Base-by-base conservation (phyloP, 78 protist genomes). In the Dictyostelium firmibasis region DNA sequence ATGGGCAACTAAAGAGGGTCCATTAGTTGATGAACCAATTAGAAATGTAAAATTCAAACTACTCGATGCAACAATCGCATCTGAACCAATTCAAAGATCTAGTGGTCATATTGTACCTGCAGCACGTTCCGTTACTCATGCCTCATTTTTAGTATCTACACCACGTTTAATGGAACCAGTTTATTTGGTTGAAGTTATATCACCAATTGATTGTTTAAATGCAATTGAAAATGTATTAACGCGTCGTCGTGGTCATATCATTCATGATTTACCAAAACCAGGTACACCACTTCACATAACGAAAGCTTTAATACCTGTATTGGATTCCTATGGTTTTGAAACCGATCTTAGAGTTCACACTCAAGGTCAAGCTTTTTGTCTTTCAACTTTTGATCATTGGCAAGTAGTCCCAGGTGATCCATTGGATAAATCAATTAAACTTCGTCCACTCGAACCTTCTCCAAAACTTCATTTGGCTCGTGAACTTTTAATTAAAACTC, bases 311-410 rank as follows among this genome's bases (percentile, higher is more conserved):
- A 44, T 99, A 7, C 99, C 99, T 4, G 99, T 97, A 31, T 95
- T 99, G 76, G 99, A 99, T 83, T 97, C 99, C 16, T 99, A 99
- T 62, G 99, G 99, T n/a, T 99, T 99, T 47, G 99, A 99, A 86
- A 99, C 99, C 6, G 99, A 99, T 44, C 85, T 99, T 76, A 25
- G 98, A n/a, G 72, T 96, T 8, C 97, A 96, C 72, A 97, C 98
- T 29, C 97, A 96, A 76, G 99, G 99, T 1, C 98, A 96, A 94
- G 99, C 99, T 16, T 98, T 98, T 76, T 81, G 97, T 70, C 75
- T 78, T 41, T 85, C 96, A 1, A 92, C 96, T 33, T 99, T 99
- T 86, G 99, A 99, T 83, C 99, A 98, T 96, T 98, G 99, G 99
- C 97, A 93, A 57, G 91, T 97, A 4, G 99, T 99, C 0, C 99